Evolutionary conservation across 2,329 filamentous ascomycete species (phyloP).

Genomic region (Waltergamsia citrina): DNA sequence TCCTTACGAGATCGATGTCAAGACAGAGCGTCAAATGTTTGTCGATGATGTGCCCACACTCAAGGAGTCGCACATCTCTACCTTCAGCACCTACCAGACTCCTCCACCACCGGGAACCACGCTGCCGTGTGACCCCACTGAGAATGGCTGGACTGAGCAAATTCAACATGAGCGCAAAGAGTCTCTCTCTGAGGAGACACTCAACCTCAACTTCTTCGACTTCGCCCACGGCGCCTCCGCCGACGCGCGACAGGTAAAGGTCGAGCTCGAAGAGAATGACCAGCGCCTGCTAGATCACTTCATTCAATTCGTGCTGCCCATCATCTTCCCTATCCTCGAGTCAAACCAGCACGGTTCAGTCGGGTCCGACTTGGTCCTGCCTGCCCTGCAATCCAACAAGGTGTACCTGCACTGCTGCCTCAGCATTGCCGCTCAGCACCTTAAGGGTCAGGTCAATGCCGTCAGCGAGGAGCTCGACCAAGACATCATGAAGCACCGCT

Average conservation of each 20-base stretch:
- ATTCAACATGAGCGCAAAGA: conserved; percentile 38
- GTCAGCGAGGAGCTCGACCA: conserved; percentile 68
- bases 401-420: conserved; percentile 93
- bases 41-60: conserved; percentile 83
- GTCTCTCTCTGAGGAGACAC: conserved; percentile 54
- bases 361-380: conserved; percentile 73
- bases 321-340: conserved; percentile 88
- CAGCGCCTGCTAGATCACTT: conserved; percentile 85
- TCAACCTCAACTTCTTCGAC: conserved; percentile 76
- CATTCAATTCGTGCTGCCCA: conserved; percentile 74
- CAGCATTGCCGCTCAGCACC: conserved; percentile 85
- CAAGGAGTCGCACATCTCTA: conserved; percentile 79
- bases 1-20: conserved; percentile 91
- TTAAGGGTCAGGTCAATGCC: conserved; percentile 61
- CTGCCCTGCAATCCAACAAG: conserved; percentile 83
- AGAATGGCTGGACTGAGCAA: conserved; percentile 51
- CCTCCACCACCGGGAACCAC: conserved; percentile 63
- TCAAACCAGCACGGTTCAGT: conserved; percentile 79
- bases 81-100: conserved; percentile 83
- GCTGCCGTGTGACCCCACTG: conserved; percentile 50
- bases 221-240: conserved; percentile 59
- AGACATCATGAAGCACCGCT: conserved; percentile 88
- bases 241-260: conserved; percentile 56
- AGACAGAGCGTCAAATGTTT: conserved; percentile 89
- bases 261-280: conserved; percentile 83